These are phyloP conservation scores for Leccinum obscurum DNA, from an alignment of 768 basidiomycete species.

Conservation along the genomic window DNA sequence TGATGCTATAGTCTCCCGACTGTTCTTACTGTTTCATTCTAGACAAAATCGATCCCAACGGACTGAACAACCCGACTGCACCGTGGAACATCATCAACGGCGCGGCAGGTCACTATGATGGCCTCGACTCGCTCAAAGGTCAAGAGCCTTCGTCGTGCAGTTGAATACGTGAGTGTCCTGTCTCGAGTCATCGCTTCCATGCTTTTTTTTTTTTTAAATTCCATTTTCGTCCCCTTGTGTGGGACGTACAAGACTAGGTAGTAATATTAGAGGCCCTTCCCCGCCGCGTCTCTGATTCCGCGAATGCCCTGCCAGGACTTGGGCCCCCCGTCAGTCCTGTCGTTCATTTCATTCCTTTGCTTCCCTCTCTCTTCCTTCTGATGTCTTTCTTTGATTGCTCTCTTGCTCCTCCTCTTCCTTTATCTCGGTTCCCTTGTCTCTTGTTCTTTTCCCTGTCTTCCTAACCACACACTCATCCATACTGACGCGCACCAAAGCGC, in stretches of 20 bases:
- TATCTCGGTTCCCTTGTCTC: not conserved
- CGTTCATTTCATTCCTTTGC: not conserved
- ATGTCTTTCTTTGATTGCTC: not conserved
- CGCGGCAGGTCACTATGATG: constrained; percentile 30
- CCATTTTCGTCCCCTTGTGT: no score
- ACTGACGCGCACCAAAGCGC: constrained; percentile 4
- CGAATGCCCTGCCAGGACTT: no score
- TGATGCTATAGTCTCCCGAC: not conserved
- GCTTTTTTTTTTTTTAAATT: no score
- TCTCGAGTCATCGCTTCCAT: not conserved
- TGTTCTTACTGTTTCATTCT: not conserved
- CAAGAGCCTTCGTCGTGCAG: not conserved
- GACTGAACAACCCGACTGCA: constrained; percentile 25
- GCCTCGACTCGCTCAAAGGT: constrained; percentile 18
- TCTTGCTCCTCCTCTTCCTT: not conserved
- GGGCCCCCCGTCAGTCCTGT: no score
- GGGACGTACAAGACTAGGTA: no score
- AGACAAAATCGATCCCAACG: constrained; percentile 25
- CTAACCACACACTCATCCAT: not conserved
- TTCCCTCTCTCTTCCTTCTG: no score
- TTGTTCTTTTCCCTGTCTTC: not conserved
- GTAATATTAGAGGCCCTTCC: no score
- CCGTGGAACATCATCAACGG: constrained; percentile 33
- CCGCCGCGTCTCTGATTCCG: no score
- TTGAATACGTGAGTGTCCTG: constrained; percentile 16